A percentile compares a stretch with the other conserved stretches of the same genome.
Conservation (phyloP, 2,329 filamentous ascomycete genomes). For the Epichloe aotearoae region DNA sequence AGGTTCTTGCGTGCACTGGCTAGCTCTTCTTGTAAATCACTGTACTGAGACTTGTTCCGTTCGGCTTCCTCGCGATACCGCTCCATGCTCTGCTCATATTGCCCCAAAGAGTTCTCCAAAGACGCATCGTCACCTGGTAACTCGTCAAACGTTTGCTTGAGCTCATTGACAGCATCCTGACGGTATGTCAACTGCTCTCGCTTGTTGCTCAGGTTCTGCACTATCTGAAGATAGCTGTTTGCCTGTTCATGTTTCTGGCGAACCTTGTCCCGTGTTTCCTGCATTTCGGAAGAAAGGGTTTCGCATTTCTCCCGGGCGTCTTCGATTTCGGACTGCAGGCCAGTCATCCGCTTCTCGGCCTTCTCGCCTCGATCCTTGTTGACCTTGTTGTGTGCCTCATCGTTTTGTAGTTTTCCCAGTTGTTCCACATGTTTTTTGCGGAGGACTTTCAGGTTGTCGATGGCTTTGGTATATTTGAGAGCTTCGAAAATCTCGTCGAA, state of each 20-base stretch:
- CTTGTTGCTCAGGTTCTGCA: conserved; percentile 65
- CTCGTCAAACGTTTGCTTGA: conserved; percentile 61
- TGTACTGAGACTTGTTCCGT: conserved; percentile 49
- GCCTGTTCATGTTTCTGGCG: conserved; percentile 59
- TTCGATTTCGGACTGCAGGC: conserved; percentile 55
- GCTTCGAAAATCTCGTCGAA: conserved; percentile 99
- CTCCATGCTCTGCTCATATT: conserved; percentile 65
- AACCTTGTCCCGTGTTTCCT: conserved; percentile 42
- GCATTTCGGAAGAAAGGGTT: conserved; percentile 45
- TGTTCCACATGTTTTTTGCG: conserved; percentile 78
- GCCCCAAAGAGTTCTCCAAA: conserved; percentile 55
- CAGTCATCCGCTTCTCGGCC: conserved; percentile 49
- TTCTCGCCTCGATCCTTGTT: conserved; percentile 77
- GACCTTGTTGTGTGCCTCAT: conserved; percentile 64
- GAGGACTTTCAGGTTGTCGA: conserved; percentile 83
- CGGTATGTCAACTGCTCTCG: conserved; percentile 59
- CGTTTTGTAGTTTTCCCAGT: conserved; percentile 56
- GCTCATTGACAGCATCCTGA: conserved; percentile 54
- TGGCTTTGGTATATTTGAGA: conserved; percentile 90
- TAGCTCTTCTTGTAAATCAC: conserved; percentile 44
- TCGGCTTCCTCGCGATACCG: conserved; percentile 52
- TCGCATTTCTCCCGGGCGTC: conserved; percentile 44
- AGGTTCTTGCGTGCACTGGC: conserved; percentile 30
- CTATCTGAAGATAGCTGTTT: conserved; percentile 58
- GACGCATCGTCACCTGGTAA: conserved; percentile 66